Base-by-base conservation (phyloP, 106 monocot species). In the Platanthera zijinensis region DNA sequence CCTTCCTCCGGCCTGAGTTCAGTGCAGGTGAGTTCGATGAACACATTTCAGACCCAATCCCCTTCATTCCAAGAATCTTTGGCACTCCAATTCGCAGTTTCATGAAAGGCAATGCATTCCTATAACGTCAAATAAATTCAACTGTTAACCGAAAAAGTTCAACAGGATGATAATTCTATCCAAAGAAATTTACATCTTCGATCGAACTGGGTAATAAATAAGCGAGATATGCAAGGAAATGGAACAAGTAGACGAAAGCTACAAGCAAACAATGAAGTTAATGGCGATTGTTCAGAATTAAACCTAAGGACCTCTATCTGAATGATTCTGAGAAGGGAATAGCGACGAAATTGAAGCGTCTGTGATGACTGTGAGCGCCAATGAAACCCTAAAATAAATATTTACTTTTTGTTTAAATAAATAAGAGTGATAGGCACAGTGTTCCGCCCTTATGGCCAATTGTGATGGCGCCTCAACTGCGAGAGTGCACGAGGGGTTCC, bases 1-100 rank as follows among this genome's bases (percentile, higher is more conserved):
- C 78, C 76, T 84, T 78, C 53, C 63, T 59, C 48, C 69, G 1
- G 67, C 53, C 48, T 47, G 61, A 74, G 15, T 71, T 57, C 61
- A 77, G 79, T 63, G 54, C 45, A 3, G 63, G 52, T 32, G 74
- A 2, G 5, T 19, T 72, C 3, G 88, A 78, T 79, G 10, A 57
- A 18, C 67, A 46, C 19, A 80, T 73, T 72, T 79, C 53, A 22
- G 78, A 57, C 9, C 47, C 70, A 72, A 81, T 85, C 25, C 73
- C 73, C 57, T 72, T 76, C 28, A 81, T 57, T 48, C 78, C 80
- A 50, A 81, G 12, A 39, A 63, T 46, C 5, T 61, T 21, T 10
- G 52, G 52, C 52, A 30, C 80, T 48, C 70, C 57, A 22, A 74
- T 39, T 39, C 82, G 70, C 49, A 75, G 75, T 50, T 77, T 78